These are phyloP conservation scores for Fusarium vanettenii DNA, from an alignment of 2,329 filamentous ascomycete species.

Conservation along the genomic window DNA sequence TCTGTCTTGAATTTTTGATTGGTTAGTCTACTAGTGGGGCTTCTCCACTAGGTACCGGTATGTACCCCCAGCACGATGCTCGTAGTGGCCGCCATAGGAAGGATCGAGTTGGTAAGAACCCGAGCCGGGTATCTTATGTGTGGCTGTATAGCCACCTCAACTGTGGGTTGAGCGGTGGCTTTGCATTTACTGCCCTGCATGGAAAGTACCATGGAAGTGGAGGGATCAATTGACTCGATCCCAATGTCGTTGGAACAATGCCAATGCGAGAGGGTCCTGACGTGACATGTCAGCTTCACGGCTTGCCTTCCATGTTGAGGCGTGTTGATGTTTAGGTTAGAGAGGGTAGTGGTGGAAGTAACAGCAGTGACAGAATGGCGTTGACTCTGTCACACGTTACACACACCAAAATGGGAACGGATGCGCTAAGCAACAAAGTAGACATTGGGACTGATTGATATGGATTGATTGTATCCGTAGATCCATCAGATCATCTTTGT, in stretches of 20 bases:
- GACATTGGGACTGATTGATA: not conserved
- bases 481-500: not conserved
- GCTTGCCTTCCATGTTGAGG: not conserved
- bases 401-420: not conserved
- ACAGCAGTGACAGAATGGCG: not conserved
- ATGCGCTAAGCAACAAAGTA: not conserved
- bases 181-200: slow-evolving; percentile 12
- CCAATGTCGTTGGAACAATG: not conserved
- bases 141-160: too few species aligned
- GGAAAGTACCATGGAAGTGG: not conserved
- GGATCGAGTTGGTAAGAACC: too few species aligned
- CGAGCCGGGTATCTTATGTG: too few species aligned
- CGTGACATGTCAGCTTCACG: not conserved
- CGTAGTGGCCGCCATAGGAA: too few species aligned
- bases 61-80: too few species aligned
- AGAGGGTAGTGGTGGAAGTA: not conserved
- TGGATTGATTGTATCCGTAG: not conserved
- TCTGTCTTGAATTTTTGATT: too few species aligned
- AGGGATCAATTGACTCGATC: not conserved
- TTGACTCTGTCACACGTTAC: not conserved
- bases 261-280: not conserved
- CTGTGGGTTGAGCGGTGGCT: slow-evolving; percentile 3
- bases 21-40: too few species aligned
- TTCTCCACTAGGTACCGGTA: too few species aligned
- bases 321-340: not conserved